Percentiles rank a stretch among this genome's conserved stretches.
These are phyloP conservation scores for Albifimbria verrucaria DNA, from an alignment of 2,329 filamentous ascomycete species.

Conservation along the genomic window DNA sequence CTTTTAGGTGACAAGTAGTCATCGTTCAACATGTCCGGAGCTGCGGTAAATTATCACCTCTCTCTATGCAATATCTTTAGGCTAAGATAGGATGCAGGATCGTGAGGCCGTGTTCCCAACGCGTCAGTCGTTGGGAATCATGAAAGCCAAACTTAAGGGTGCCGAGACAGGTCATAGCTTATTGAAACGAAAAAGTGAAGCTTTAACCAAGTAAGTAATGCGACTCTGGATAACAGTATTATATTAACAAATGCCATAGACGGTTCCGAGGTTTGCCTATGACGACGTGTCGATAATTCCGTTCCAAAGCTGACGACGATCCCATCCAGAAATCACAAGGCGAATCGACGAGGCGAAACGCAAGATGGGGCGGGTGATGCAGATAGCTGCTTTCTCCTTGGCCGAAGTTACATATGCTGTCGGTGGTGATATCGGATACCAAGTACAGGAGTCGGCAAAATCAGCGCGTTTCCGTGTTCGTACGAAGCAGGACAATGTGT, in stretches of 20 bases:
- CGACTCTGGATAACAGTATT: not conserved
- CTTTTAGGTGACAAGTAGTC: too few relatives aligned
- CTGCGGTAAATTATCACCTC: slow-evolving; percentile 17
- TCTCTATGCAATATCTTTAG: not conserved
- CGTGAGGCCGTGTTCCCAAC: slow-evolving; percentile 97
- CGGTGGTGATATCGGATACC: slow-evolving; percentile 91
- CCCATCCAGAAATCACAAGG: slow-evolving; percentile 75
- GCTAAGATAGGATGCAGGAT: slow-evolving; percentile 54
- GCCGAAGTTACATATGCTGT: slow-evolving; percentile 97
- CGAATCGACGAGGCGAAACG: slow-evolving; percentile 98
- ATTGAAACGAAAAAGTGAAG: slow-evolving; percentile 96
- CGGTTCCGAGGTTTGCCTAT: slow-evolving; percentile 73
- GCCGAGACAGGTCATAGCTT: slow-evolving; percentile 89
- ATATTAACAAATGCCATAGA: slow-evolving; percentile 40
- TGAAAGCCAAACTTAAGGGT: slow-evolving; percentile 98
- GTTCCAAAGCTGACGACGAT: slow-evolving; percentile 11
- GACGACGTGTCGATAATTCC: not conserved
- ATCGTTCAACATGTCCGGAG: slow-evolving; percentile 27
- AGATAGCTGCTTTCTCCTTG: slow-evolving; percentile 95
- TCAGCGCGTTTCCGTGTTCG: slow-evolving; percentile 88
- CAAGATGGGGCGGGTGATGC: slow-evolving; percentile 99
- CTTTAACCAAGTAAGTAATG: slow-evolving; percentile 84
- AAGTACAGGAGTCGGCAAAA: slow-evolving; percentile 94
- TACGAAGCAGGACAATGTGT: slow-evolving; percentile 97
- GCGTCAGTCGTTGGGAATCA: slow-evolving; percentile 90